These are phyloP conservation scores for Artemisia annua DNA, from an alignment of 129 eudicot species.

Conservation along the genomic window DNA sequence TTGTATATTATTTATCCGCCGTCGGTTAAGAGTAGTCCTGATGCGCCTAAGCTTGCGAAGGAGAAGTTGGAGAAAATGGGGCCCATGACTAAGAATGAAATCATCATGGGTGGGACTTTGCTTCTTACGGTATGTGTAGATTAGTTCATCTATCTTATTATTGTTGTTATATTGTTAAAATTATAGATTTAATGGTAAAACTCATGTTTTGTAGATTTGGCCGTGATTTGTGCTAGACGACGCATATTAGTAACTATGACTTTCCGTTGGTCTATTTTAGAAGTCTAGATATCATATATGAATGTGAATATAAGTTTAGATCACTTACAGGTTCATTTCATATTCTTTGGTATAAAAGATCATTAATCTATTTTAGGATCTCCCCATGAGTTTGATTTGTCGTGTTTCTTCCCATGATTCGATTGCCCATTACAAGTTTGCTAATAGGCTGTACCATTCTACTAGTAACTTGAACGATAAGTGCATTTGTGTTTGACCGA, in stretches of 20 bases:
- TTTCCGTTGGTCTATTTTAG: background rate
- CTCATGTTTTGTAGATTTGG: background rate
- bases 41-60: constrained; percentile 89
- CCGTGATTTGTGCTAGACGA: background rate
- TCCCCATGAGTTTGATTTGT: background rate
- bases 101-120: constrained; percentile 87
- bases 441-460: background rate
- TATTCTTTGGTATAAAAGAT: no score
- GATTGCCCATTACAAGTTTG: background rate
- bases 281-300: background rate
- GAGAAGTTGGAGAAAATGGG: constrained; percentile 95
- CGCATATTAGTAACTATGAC: background rate
- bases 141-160: background rate
- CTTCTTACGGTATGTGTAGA: constrained; percentile 71
- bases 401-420: background rate
- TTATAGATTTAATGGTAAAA: no score
- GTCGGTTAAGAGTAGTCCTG: constrained; percentile 84
- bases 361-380: no score
- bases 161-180: background rate
- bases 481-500: background rate
- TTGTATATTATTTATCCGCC: constrained; percentile 86
- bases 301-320: constrained; percentile 2
- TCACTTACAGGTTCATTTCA: background rate
- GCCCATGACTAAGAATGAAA: constrained; percentile 88
- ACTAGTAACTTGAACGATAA: background rate